phyloP scores from a whole-genome alignment of 352 stramenopile species.

The Blastocystis sp. region DNA sequence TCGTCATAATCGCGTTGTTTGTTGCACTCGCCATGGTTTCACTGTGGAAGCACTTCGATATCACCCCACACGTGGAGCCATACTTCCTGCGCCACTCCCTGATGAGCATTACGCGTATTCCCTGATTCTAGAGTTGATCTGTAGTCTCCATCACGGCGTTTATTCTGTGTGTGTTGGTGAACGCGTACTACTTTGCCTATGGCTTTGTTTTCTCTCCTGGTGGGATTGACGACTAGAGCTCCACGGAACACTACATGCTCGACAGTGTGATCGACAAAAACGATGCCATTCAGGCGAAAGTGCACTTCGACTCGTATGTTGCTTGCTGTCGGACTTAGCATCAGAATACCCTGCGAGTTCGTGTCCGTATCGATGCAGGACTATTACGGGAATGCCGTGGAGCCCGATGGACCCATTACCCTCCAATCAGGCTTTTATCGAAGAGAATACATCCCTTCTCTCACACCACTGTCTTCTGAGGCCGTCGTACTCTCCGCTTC shows the following conservation, averaged over 20 bases:
- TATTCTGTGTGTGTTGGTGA: not conserved
- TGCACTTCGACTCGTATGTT: not conserved
- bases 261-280: not conserved
- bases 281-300: not conserved
- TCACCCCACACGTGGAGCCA: constrained; percentile 12
- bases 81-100: constrained; percentile 37
- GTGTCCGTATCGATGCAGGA: constrained; percentile 1
- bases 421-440: not conserved
- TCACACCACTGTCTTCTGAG: not conserved
- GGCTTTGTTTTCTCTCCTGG: not conserved
- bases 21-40: not conserved
- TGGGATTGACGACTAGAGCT: not conserved
- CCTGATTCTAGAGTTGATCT: not conserved
- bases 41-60: constrained; percentile 8
- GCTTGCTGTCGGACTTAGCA: not conserved
- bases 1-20: not conserved
- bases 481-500: not conserved
- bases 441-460: not conserved
- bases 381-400: constrained; percentile 26
- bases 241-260: not conserved
- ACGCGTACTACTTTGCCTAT: not conserved
- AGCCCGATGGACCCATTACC: not conserved
- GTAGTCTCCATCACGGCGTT: constrained; percentile 42
- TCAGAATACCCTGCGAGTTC: constrained; percentile 30
- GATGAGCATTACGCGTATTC: not conserved